Evolutionary conservation across 768 basidiomycete species (phyloP), one percentile per base, ranked within the genome.

Genomic region (Lentinula sp.): DNA sequence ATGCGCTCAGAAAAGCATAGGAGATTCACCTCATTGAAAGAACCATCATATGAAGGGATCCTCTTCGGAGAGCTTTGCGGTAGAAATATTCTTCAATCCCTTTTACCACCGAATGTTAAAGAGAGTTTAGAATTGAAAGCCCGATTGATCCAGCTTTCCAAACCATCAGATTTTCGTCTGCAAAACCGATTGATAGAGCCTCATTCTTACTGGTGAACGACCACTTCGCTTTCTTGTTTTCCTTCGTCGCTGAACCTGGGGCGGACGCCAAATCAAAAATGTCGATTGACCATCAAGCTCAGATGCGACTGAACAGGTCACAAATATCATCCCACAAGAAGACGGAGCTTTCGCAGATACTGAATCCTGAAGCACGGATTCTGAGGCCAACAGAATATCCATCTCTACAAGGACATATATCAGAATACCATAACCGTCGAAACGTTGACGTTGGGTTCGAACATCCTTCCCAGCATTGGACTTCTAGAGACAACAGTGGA

Each of bases 141-240:
- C 55, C 55, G 55, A 56, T 56, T 56, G 55, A 56, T 56, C 55
- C 18, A 5, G 23, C n/a, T 21, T 21, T 45, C n/a, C n/a, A 45
- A 23, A 55, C 7, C 37, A 55, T 40, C 21, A 56, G 39, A 43
- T 56, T 23, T 56, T 56, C 37, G 7, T 56, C 18, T 31, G 37
- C 21, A 23, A 28, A 45, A 42, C 15, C 40, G 39, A 43, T 28
- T 56, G 55, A 43, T 43, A 4, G 5, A 31, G n/a, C 18, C 23
- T 42, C 46, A 8, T 21, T 48, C 40, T 56, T 56, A 28, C 31
- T 56, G 16, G 37, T 56, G 55, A 23, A 56, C 55, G 7, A 31
- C 11, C 55, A 43, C 5, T 18, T 42, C 31, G 8, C 23, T 32
- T 39, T 56, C 53, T 16, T 34, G 34, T 8, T 34, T 34, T n/a